Evolutionary conservation across 2,329 filamentous ascomycete genomes (phyloP), one percentile per base, ranked within the genome.

Genomic region (Penicillium sp.): DNA sequence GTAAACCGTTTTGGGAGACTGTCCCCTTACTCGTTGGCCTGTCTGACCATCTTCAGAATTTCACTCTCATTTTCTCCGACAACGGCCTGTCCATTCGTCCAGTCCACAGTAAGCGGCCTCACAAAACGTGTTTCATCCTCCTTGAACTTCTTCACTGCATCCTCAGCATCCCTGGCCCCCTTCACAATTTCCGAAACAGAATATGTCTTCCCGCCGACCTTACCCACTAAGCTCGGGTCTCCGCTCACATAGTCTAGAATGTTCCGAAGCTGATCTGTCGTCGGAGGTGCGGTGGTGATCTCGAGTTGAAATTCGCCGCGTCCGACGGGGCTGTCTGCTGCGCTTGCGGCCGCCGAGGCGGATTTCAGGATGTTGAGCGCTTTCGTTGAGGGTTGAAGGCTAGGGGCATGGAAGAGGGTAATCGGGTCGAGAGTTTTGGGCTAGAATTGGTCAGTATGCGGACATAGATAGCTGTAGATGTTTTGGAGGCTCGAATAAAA

Each of bases 331-430:
- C 93, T 90, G 74, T 93, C 91, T 73, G 89, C 82, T 1, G 91
- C 92, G 9, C 92, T 87, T 23, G 91, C 88, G 52, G 87, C 87
- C 52, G 90, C 89, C 29, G 91, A 91, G 35, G 88, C 85, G 79
- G 94, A 89, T 81, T 95, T 96, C 64, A 98, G 86, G 57, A 96
- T 81, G 47, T 86, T 89, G 64, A 90, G 86, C 35, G 90, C 90
- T 63, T 90, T 88, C 55, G 87, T 83, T 3, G 93, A 97, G 66
- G 90, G 84, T 23, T 90, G 86, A 58, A 86, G 86, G 70, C 84
- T 85, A 61, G 94, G 87, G 78, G 91, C 91, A 86, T 97, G 93
- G 85, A 98, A 99, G 83, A 99, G 89, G 64, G 94, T 98, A 76
- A 98, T 88, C 69, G 96, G 91, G 83, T 98, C 93, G 78, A 91